Evolutionary conservation across 768 basidiomycete species (phyloP).

Genomic region (Termitomyces sp.): DNA sequence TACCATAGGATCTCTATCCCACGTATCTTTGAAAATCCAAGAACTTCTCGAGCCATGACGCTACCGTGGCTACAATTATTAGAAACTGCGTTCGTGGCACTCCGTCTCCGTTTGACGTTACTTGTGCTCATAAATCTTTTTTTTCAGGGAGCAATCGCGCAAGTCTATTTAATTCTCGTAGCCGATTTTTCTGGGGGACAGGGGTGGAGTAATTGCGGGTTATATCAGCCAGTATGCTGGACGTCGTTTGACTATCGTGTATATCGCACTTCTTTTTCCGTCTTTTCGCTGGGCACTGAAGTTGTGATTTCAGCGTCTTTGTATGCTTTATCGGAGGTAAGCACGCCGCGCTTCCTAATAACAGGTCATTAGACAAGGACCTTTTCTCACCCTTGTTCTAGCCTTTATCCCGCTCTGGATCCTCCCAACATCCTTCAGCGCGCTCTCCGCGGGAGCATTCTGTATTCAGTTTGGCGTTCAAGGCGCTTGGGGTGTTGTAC

Average conservation of each 20-base stretch:
- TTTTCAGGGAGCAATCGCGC: conserved; percentile 18
- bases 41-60: conserved; percentile 39
- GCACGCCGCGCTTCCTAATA: not conserved
- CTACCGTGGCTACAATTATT: conserved; percentile 65
- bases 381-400: conserved; percentile 4
- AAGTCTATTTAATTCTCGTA: not conserved
- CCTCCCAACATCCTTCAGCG: conserved; percentile 61
- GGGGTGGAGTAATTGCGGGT: conserved; percentile 17
- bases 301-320: conserved; percentile 35
- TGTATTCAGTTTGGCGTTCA: conserved; percentile 86
- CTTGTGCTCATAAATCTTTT: not conserved
- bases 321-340: conserved; percentile 49
- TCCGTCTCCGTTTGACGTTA: not conserved
- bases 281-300: not conserved
- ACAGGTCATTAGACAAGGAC: not conserved
- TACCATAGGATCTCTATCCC: conserved; percentile 49
- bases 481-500: conserved; percentile 84
- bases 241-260: conserved; percentile 21
- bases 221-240: conserved; percentile 18
- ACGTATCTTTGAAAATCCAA: conserved; percentile 56
- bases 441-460: conserved; percentile 80
- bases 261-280: not conserved
- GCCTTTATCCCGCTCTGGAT: conserved; percentile 80
- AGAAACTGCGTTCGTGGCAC: conserved; percentile 40
- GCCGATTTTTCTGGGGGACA: not conserved